Conservation (phyloP, 352 stramenopile species). For the Globisporangium radiosum region DNA sequence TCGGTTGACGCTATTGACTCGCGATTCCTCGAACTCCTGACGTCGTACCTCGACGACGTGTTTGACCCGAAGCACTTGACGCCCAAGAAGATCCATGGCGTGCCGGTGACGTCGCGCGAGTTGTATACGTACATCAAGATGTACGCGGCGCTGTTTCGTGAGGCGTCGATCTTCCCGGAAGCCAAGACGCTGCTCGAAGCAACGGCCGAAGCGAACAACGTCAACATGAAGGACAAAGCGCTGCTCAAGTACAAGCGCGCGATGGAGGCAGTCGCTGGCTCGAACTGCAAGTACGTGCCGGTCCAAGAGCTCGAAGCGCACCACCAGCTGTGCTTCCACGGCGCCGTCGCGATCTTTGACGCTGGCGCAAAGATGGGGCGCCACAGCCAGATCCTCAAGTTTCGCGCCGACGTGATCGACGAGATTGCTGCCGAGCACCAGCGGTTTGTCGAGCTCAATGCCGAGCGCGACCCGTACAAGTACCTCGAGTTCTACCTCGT, state of each 20-base stretch:
- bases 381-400: conserved; percentile 86
- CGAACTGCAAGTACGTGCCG: conserved; percentile 84
- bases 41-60: conserved; percentile 92
- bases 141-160: conserved; percentile 95
- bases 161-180: conserved; percentile 94
- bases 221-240: conserved; percentile 88
- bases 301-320: conserved; percentile 87
- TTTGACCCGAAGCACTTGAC: conserved; percentile 87
- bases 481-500: conserved; percentile 93
- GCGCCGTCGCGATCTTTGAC: conserved; percentile 89
- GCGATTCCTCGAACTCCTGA: conserved; percentile 92
- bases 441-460: conserved; percentile 93
- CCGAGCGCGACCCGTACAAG: conserved; percentile 93
- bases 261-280: conserved; percentile 90
- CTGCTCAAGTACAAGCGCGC: conserved; percentile 89
- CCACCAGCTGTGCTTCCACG: conserved; percentile 78
- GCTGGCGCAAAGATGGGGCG: conserved; percentile 94
- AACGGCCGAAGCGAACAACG: conserved; percentile 97
- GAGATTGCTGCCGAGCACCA: conserved; percentile 89
- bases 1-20: conserved; percentile 92
- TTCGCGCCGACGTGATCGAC: conserved; percentile 70
- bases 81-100: conserved; percentile 94
- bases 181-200: conserved; percentile 96
- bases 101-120: conserved; percentile 90
- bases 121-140: conserved; percentile 95